Conservation (phyloP, 2,329 filamentous ascomycete genomes). For the Pseudogymnoascus sp. region DNA sequence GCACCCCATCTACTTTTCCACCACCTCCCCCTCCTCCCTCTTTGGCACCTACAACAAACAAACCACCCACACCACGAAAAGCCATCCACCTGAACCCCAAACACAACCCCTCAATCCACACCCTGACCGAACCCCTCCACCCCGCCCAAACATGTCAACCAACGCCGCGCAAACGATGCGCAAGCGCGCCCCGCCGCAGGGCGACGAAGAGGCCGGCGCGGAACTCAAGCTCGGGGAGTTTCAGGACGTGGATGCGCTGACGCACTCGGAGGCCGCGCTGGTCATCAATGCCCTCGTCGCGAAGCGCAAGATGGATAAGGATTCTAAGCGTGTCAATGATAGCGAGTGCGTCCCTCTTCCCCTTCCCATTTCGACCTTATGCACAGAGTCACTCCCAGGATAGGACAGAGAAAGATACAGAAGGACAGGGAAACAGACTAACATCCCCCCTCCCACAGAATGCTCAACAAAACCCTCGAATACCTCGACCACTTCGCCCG, state of each 20-base stretch:
- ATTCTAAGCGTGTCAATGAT: conserved; percentile 65
- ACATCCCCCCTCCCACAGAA: conserved; percentile 36
- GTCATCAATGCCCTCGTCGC: conserved; percentile 84
- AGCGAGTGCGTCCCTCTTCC: conserved; percentile 55
- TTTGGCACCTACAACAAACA: not conserved
- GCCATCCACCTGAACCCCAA: not conserved
- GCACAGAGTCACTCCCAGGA: not conserved
- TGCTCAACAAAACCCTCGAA: conserved; percentile 77
- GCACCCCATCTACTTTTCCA: not conserved
- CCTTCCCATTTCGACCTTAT: not conserved
- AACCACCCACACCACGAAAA: not conserved
- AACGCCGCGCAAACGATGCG: conserved; percentile 48
- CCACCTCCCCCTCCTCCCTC: not conserved
- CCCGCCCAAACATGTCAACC: conserved; percentile 26
- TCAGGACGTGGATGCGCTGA: conserved; percentile 81
- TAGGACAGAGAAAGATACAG: not conserved
- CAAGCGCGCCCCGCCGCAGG: conserved; percentile 57
- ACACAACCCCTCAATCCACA: conserved; percentile 2
- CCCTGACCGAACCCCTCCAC: conserved; percentile 9
- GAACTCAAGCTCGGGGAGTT: conserved; percentile 88
- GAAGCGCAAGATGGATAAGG: conserved; percentile 65
- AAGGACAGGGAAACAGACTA: not conserved
- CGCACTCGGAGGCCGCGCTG: conserved; percentile 81
- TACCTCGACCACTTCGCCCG: conserved; percentile 92
- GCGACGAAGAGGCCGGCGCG: conserved; percentile 79